Evolutionary conservation across 352 stramenopile species (phyloP).

Genomic region (Phytophthora brassicae): DNA sequence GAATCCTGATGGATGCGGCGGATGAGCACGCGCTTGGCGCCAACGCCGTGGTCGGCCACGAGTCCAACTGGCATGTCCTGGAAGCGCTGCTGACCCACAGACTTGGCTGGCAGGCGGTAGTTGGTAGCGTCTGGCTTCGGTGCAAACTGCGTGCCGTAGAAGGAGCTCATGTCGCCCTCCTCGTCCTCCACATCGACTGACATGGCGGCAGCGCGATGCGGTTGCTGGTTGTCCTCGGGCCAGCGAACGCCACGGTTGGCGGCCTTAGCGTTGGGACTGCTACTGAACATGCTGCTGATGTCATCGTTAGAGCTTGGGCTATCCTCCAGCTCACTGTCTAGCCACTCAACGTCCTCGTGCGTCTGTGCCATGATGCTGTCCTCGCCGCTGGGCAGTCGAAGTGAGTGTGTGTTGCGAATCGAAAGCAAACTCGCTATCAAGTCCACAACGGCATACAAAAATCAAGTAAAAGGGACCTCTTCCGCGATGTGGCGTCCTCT

Average conservation of each 20-base stretch:
- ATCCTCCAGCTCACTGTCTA: slow-evolving; percentile 79
- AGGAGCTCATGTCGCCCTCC: slow-evolving; percentile 42
- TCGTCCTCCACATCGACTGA: slow-evolving; percentile 42
- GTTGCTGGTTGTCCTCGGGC: slow-evolving; percentile 20
- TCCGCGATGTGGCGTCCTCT: slow-evolving; percentile 21
- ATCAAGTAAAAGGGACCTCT: slow-evolving; percentile 16
- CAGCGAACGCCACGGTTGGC: slow-evolving; percentile 12
- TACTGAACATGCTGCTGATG: slow-evolving; percentile 76
- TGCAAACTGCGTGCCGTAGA: slow-evolving; percentile 38
- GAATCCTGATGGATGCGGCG: slow-evolving; percentile 77
- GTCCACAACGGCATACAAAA: slow-evolving; percentile 19
- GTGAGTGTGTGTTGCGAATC: background rate
- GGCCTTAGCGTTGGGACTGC: slow-evolving; percentile 58
- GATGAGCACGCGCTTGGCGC: slow-evolving; percentile 71
- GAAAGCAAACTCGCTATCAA: slow-evolving; percentile 9
- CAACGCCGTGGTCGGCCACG: slow-evolving; percentile 51
- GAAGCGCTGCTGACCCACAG: slow-evolving; percentile 34
- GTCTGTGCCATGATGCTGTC: slow-evolving; percentile 21
- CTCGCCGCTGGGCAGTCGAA: background rate
- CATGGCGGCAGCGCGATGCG: slow-evolving; percentile 16
- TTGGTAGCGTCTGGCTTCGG: slow-evolving; percentile 21
- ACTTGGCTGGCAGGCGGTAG: slow-evolving; percentile 28
- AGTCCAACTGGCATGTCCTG: slow-evolving; percentile 60
- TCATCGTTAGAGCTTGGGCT: slow-evolving; percentile 59
- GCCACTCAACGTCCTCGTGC: slow-evolving; percentile 50